Conservation (phyloP, 1,284 basidiomycete species). For the Clitocybe nebularis region DNA sequence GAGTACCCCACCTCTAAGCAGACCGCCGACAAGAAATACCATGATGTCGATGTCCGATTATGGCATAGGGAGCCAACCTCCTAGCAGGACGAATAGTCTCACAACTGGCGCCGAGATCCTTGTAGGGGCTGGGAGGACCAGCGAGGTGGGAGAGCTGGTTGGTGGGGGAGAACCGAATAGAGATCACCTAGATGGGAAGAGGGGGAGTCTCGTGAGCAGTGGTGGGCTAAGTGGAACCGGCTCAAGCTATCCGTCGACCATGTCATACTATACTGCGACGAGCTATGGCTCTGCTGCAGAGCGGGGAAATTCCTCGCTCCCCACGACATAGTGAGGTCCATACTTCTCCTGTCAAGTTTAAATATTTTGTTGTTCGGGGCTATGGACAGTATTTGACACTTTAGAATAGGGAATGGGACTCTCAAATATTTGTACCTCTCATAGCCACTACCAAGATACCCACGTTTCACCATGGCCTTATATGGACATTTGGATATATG, state of each 20-base stretch:
- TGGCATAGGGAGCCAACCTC: constrained; percentile 21
- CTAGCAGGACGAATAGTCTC: constrained; percentile 28
- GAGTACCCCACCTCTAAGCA: constrained; percentile 26
- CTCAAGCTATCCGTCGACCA: constrained; percentile 19
- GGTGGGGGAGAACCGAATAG: too few species aligned
- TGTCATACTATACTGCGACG: constrained; percentile 27
- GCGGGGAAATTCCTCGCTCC: background rate
- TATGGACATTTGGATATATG: too few species aligned
- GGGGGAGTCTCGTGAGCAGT: constrained; percentile 9
- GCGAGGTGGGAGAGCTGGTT: constrained; percentile 31
- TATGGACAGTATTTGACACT: too few species aligned
- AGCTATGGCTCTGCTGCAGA: constrained; percentile 13
- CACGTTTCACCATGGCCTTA: too few species aligned
- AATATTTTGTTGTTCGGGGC: too few species aligned
- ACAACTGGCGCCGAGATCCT: constrained; percentile 24
- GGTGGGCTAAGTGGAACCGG: constrained; percentile 13
- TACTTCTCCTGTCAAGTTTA: too few species aligned
- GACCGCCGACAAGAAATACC: constrained; percentile 30
- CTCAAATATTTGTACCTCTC: too few species aligned
- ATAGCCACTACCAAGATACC: too few species aligned
- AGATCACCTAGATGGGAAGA: constrained; percentile 1
- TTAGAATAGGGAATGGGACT: too few species aligned
- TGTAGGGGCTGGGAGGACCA: constrained; percentile 15
- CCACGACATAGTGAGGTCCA: too few species aligned
- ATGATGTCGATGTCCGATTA: constrained; percentile 22